Conservation (phyloP, 2,329 filamentous ascomycete genomes). For the Trichoderma hamatum region DNA sequence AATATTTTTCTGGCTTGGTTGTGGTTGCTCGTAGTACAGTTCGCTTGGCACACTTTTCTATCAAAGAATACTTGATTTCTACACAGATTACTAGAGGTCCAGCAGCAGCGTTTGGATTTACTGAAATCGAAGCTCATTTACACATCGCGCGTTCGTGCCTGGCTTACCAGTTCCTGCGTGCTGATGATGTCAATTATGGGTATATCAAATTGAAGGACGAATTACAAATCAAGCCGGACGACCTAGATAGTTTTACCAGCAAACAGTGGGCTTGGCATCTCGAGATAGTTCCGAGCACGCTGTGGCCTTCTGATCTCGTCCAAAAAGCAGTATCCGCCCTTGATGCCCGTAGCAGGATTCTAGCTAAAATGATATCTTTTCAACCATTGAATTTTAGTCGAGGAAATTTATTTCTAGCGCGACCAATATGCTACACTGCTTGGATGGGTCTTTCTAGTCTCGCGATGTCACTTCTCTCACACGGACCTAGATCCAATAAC, state of each 20-base stretch:
- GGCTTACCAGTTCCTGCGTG: background rate
- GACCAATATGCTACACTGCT: background rate
- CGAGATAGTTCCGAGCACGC: background rate
- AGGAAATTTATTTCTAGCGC: background rate
- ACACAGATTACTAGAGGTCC: background rate
- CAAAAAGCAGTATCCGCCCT: background rate
- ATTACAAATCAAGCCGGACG: background rate
- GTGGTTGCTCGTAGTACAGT: background rate
- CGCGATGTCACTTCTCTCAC: background rate
- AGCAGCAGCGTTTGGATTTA: background rate
- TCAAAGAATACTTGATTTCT: slow-evolving; percentile 27
- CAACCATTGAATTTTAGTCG: background rate
- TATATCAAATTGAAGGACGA: background rate
- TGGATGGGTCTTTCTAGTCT: background rate
- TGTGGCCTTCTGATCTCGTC: background rate
- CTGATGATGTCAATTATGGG: background rate
- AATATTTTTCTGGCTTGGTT: slow-evolving; percentile 19
- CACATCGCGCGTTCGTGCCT: slow-evolving; percentile 11
- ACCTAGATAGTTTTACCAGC: background rate
- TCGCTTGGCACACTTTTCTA: slow-evolving; percentile 25
- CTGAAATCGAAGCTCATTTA: slow-evolving; percentile 11
- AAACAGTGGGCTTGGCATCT: background rate
- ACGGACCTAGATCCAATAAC: background rate
- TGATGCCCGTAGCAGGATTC: background rate
- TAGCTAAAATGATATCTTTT: background rate